These are phyloP conservation scores for Naematelia encephala DNA, from an alignment of 768 basidiomycete species.

Conservation along the genomic window DNA sequence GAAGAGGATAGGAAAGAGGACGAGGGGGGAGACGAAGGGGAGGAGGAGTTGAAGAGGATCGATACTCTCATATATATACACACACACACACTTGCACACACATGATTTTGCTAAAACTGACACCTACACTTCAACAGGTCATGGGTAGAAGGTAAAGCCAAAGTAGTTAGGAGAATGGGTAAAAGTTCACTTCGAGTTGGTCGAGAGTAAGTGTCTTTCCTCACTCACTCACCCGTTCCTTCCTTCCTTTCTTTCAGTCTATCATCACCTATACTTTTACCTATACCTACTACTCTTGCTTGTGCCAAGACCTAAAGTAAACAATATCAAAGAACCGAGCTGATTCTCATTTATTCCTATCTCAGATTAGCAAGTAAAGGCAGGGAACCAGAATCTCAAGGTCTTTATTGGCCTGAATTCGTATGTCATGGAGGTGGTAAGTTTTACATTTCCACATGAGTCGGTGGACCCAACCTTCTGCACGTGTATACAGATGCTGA, in stretches of 20 bases:
- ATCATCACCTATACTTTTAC: too few species aligned
- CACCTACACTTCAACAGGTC: too few species aligned
- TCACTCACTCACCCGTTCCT: background rate
- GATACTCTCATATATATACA: too few species aligned
- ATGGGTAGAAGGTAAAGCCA: slow-evolving; percentile 35
- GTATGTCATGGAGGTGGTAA: slow-evolving; percentile 38
- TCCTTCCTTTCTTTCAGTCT: background rate
- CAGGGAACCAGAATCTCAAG: slow-evolving; percentile 22
- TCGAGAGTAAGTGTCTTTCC: slow-evolving; percentile 29
- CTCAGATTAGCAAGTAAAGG: slow-evolving; percentile 23
- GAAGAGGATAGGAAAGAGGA: background rate
- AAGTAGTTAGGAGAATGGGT: slow-evolving; percentile 22
- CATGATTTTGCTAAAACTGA: too few species aligned
- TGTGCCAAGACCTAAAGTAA: too few species aligned
- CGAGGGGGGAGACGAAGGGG: too few species aligned
- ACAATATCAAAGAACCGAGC: too few species aligned
- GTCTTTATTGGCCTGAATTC: slow-evolving; percentile 35
- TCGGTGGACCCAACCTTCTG: background rate
- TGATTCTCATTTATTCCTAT: background rate
- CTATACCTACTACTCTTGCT: too few species aligned
- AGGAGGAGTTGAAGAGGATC: too few species aligned
- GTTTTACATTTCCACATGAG: slow-evolving; percentile 1
- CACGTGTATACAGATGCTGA: background rate
- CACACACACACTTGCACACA: too few species aligned
- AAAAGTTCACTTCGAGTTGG: slow-evolving; percentile 29